Conservation (phyloP, 2,329 filamentous ascomycete species). For the Aureobasidium sp. region DNA sequence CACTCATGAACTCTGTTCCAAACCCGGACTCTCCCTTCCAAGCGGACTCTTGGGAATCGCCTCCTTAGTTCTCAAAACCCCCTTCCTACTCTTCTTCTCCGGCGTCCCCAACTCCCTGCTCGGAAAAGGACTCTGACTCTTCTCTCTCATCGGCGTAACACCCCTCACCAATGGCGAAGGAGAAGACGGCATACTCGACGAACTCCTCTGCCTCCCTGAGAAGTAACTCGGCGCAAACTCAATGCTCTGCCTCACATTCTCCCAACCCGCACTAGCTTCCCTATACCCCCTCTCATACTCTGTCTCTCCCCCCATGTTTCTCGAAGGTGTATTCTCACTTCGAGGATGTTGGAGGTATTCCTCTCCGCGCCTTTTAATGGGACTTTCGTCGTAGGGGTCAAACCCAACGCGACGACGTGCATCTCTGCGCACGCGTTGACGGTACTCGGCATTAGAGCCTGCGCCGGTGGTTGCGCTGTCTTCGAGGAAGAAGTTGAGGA, state of each 20-base stretch:
- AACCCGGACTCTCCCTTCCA: not conserved
- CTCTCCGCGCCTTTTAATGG: slow-evolving; percentile 61
- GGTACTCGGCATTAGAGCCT: slow-evolving; percentile 52
- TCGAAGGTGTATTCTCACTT: not conserved
- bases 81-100: not conserved
- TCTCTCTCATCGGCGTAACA: not conserved
- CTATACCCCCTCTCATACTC: not conserved
- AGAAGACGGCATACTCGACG: slow-evolving; percentile 16
- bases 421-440: slow-evolving; percentile 51
- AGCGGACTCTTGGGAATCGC: slow-evolving; percentile 12
- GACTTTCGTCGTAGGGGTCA: slow-evolving; percentile 64
- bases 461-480: slow-evolving; percentile 59
- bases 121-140: not conserved
- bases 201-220: not conserved
- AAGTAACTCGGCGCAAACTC: not conserved
- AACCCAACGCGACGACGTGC: slow-evolving; percentile 57
- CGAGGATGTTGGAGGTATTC: slow-evolving; percentile 48
- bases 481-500: slow-evolving; percentile 78
- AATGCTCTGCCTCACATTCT: not conserved
- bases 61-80: slow-evolving; percentile 8
- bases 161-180: slow-evolving; percentile 16
- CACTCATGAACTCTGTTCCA: not conserved
- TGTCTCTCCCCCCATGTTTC: too few species aligned
- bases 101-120: not conserved
- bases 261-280: not conserved